phyloP scores from a whole-genome alignment of 345 rosid species.

The Durio zibethinus region DNA sequence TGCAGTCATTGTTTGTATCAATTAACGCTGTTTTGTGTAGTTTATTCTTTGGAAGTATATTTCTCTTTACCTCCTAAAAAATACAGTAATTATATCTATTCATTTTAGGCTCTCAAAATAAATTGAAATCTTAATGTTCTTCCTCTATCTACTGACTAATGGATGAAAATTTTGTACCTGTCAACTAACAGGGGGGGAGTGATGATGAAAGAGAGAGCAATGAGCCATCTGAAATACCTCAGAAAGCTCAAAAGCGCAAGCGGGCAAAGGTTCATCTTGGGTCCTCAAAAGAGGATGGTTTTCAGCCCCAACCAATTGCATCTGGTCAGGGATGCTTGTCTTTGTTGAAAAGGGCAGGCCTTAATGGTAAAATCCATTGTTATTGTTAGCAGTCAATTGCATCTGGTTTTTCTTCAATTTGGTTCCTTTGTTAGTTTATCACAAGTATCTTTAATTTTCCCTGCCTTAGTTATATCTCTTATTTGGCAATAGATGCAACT shows the following conservation, averaged over 20 bases:
- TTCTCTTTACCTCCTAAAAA: not conserved
- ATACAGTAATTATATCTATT: not conserved
- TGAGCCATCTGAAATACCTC: slow-evolving; percentile 39
- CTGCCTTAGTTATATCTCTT: not conserved
- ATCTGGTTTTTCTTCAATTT: slow-evolving; percentile 5
- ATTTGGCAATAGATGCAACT: not conserved
- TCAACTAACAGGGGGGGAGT: slow-evolving; percentile 60
- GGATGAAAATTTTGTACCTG: slow-evolving; percentile 5
- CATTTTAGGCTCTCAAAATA: not conserved
- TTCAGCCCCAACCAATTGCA: slow-evolving; percentile 31
- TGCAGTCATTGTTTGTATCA: not conserved
- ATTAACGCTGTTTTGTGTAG: not conserved
- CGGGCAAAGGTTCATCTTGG: slow-evolving; percentile 48
- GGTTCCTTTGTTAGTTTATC: not conserved
- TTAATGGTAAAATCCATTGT: slow-evolving; percentile 46
- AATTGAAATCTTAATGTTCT: not conserved
- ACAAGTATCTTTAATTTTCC: not conserved
- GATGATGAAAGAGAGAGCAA: slow-evolving; percentile 76
- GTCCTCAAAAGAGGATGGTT: slow-evolving; percentile 48
- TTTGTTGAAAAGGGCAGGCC: slow-evolving; percentile 60
- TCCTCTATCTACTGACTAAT: not conserved
- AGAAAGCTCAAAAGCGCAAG: slow-evolving; percentile 59
- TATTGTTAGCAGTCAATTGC: slow-evolving; percentile 5
- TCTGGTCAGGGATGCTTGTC: slow-evolving; percentile 74
- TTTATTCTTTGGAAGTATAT: not conserved